A percentile compares a stretch with the other conserved stretches of the same genome.
Conservation (phyloP, 116 monocot species). For the Trichopus zeylanicus region DNA sequence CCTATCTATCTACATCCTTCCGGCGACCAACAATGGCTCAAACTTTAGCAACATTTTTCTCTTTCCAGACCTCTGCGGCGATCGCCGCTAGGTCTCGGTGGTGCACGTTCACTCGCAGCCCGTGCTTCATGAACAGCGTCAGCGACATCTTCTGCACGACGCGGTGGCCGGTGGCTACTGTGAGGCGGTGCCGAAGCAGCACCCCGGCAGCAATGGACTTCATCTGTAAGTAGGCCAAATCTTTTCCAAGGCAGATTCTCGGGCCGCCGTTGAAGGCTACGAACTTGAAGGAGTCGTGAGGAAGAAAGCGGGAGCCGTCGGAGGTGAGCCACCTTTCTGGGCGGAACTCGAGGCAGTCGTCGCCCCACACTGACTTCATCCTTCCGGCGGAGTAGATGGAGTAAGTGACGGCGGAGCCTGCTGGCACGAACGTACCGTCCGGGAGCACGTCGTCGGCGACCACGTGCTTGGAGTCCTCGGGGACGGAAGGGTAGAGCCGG, state of each 20-base stretch:
- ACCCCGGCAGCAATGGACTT: conserved; percentile 30
- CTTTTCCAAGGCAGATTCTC: conserved; percentile 36
- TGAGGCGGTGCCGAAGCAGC: conserved; percentile 30
- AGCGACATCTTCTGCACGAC: conserved; percentile 50
- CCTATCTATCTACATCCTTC: too few species aligned
- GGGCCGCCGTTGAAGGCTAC: conserved; percentile 40
- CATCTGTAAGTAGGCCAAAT: conserved; percentile 47
- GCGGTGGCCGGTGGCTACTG: conserved; percentile 21
- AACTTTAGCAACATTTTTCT: too few species aligned
- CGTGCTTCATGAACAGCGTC: conserved; percentile 40
- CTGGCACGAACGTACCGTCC: conserved; percentile 57
- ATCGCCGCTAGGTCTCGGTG: conserved; percentile 20
- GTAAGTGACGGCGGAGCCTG: conserved; percentile 59
- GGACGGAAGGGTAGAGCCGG: conserved; percentile 62
- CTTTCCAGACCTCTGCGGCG: conserved; percentile 11
- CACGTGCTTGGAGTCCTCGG: conserved; percentile 69
- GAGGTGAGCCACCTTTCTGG: conserved; percentile 30
- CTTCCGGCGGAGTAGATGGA: conserved; percentile 62
- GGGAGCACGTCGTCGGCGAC: conserved; percentile 51
- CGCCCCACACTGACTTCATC: conserved; percentile 45
- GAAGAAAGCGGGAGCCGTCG: conserved; percentile 16
- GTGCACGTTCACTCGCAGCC: conserved; percentile 22
- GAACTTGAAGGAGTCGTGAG: conserved; percentile 29
- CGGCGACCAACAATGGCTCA: too few species aligned
- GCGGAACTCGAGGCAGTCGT: conserved; percentile 44